Conservation (phyloP, 768 basidiomycete genomes). For the Russula virescens region DNA sequence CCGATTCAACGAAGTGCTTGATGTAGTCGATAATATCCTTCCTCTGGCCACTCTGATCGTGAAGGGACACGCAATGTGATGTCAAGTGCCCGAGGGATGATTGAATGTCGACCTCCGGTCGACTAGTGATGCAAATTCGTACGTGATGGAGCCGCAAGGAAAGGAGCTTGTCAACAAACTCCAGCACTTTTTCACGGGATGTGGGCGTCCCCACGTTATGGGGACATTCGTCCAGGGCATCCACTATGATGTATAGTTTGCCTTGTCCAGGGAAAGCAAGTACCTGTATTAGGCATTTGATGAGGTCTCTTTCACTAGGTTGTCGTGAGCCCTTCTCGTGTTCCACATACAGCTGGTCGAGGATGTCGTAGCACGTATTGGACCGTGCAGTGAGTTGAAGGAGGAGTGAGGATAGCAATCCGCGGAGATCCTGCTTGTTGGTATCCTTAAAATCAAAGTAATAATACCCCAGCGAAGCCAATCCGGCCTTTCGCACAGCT, state of each 20-base stretch:
- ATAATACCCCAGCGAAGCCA: background rate
- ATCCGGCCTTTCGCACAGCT: too few relatives aligned
- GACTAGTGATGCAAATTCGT: background rate
- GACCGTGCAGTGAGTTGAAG: background rate
- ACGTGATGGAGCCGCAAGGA: background rate
- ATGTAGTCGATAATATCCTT: background rate
- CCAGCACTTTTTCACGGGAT: too few relatives aligned
- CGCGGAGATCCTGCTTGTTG: background rate
- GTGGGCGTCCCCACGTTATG: background rate
- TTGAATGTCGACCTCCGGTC: constrained; percentile 1
- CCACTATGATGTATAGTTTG: background rate
- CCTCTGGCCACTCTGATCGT: background rate
- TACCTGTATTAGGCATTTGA: background rate
- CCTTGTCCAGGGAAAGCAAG: background rate
- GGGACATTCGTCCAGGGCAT: constrained; percentile 2
- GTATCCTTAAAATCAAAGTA: constrained; percentile 6
- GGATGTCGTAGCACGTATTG: background rate
- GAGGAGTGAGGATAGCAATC: constrained; percentile 4
- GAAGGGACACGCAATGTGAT: background rate
- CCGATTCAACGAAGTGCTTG: background rate
- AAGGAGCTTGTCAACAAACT: too few relatives aligned
- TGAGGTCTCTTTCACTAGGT: constrained; percentile 2
- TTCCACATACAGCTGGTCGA: background rate
- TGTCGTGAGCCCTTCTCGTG: background rate
- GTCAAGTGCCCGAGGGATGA: background rate